Conservation (phyloP, 345 rosid genomes). For the Turritis glabra region DNA sequence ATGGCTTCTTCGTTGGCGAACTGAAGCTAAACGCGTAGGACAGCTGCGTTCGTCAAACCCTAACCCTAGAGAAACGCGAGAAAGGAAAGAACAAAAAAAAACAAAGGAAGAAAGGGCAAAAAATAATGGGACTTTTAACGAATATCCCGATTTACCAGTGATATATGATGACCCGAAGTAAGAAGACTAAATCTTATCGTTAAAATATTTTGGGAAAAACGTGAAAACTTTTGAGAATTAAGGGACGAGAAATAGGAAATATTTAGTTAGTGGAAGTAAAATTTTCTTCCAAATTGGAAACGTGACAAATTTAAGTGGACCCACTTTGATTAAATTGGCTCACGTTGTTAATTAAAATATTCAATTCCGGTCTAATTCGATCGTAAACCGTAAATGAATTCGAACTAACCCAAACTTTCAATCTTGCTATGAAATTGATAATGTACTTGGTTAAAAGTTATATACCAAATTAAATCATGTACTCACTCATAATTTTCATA, state of each 20-base stretch:
- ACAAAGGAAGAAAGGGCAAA: neutral
- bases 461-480: no score
- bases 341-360: neutral
- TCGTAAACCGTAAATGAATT: neutral
- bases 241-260: conserved; percentile 26
- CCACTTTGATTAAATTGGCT: conserved; percentile 7
- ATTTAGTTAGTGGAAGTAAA: neutral
- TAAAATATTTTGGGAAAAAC: neutral
- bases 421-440: no score
- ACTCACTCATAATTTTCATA: no score
- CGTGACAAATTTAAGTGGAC: conserved; percentile 1
- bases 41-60: conserved; percentile 27
- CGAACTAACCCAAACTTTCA: neutral
- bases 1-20: conserved; percentile 13
- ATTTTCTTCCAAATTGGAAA: neutral
- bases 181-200: neutral
- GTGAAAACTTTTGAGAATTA: conserved; percentile 13
- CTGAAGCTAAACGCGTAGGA: conserved; percentile 23
- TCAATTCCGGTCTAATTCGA: neutral
- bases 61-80: conserved; percentile 26
- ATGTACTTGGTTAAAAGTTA: no score
- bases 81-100: neutral
- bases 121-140: neutral
- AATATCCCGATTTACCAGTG: conserved; percentile 18
- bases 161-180: neutral